Evolutionary conservation across 768 basidiomycete species (phyloP).

Genomic region (Boletus sp.): DNA sequence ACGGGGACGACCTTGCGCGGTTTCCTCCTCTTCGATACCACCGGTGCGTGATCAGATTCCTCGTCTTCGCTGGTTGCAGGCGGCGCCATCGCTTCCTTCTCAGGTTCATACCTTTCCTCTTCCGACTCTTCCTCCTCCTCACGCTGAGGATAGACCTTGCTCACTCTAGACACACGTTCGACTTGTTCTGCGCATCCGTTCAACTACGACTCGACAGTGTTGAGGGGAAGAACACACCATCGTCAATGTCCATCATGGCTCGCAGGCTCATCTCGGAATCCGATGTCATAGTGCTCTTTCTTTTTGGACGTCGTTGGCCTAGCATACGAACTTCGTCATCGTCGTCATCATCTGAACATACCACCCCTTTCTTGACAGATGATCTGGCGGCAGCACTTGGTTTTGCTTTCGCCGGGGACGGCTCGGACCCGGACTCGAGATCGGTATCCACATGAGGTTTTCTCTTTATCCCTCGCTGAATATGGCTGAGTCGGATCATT

Average conservation of each 20-base stretch:
- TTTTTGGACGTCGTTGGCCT: constrained; percentile 25
- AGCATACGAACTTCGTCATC: constrained; percentile 36
- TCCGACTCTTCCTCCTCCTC: constrained; percentile 27
- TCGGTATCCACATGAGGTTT: constrained; percentile 36
- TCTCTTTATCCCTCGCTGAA: constrained; percentile 37
- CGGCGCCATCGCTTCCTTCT: constrained; percentile 32
- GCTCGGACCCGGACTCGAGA: constrained; percentile 27
- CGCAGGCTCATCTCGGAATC: constrained; percentile 44
- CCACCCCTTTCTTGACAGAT: constrained; percentile 43
- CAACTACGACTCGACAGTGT: constrained; percentile 9
- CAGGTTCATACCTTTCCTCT: constrained; percentile 29
- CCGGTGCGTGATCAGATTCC: constrained; percentile 27
- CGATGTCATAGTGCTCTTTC: constrained; percentile 37
- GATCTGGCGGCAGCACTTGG: constrained; percentile 5
- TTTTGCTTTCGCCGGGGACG: constrained; percentile 3
- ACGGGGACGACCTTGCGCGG: constrained; percentile 64
- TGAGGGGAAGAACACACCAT: constrained; percentile 46
- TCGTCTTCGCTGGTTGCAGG: constrained; percentile 28
- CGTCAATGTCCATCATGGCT: constrained; percentile 80
- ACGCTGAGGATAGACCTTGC: constrained; percentile 10
- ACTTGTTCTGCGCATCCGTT: constrained; percentile 23
- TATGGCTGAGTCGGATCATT: constrained; percentile 19
- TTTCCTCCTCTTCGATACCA: constrained; percentile 38
- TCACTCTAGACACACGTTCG: constrained; percentile 18
- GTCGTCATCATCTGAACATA: constrained; percentile 58